Conservation (phyloP, 208 protist genomes). For the Acanthamoeba comandoni region DNA sequence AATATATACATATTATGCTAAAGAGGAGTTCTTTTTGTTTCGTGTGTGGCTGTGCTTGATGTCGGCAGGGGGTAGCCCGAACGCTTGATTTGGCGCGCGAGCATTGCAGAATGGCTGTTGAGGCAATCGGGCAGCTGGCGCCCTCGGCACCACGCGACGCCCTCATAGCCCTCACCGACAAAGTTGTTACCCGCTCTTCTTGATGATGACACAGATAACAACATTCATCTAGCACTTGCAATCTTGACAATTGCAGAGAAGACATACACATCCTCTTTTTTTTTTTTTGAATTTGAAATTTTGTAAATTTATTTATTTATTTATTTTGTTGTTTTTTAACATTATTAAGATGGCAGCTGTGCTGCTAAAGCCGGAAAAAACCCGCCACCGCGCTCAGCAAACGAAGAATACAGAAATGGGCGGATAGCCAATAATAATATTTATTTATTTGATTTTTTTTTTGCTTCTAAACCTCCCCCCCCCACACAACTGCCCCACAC, state of each 20-base stretch:
- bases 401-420: background rate
- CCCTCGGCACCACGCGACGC: constrained; percentile 62
- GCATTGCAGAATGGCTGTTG: constrained; percentile 54
- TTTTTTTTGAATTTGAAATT: background rate
- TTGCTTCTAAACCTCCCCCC: background rate
- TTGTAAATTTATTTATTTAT: constrained; percentile 23
- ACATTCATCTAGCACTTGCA: no score
- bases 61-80: background rate
- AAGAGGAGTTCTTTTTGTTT: constrained; percentile 20
- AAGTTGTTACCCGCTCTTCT: constrained; percentile 39
- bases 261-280: background rate
- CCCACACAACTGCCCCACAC: background rate
- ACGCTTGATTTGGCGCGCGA: background rate
- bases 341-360: constrained; percentile 8
- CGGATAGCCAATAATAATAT: no score
- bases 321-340: constrained; percentile 4
- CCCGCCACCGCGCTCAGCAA: background rate
- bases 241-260: no score
- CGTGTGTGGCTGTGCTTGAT: background rate
- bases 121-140: constrained; percentile 26
- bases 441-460: constrained; percentile 1
- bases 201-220: constrained; percentile 27
- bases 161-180: constrained; percentile 45
- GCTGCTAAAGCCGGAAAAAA: no score
- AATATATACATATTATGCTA: no score